Evolutionary conservation across 2,329 filamentous ascomycete genomes (phyloP), one percentile per base, ranked within the genome.

Genomic region (Clonostachys rhizophaga): DNA sequence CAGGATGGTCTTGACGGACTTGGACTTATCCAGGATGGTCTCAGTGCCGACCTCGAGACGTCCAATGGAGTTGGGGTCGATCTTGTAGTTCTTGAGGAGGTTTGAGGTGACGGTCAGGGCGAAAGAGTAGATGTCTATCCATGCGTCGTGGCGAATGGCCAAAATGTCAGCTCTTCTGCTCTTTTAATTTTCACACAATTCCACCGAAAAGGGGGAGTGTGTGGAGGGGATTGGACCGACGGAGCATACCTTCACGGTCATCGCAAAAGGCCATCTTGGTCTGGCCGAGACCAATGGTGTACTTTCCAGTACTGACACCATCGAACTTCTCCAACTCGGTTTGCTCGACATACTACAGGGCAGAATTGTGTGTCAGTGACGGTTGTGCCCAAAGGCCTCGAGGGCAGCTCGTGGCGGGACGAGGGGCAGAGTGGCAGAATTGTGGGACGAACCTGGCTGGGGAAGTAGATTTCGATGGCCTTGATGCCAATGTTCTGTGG

Each of bases 231-330:
- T 48, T 47, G 47, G 48, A 49, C 43, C 50, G 47, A 45, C 42
- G 45, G 42, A 46, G 68, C 75, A 68, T 67, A 91, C 88, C 88
- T 76, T 94, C 89, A 64, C 87, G 84, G 64, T 94, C 89, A 70
- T 94, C 89, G 68, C 89, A 92, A 74, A 94, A 94, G 76, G 84
- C 86, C 89, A 94, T 94, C 75, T 88, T 90, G 65, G 87, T 92
- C 79, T 94, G 89, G 61, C 89, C 89, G 48, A 94, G 85, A 68
- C 89, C 89, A 72, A 94, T 92, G 62, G 89, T 94, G 78, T 94
- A 94, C 74, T 94, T 94, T 57, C 89, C 89, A 48, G 83, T 68
- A 66, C 80, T 80, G 61, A 89, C 87, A 66, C 87, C 88, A 81
- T 94, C 89, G 71, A 90, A 89, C 71, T 89, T 88, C 70, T 92